Conservation (phyloP, 495 filamentous ascomycete species). For the Trichocladium uniseriatum region DNA sequence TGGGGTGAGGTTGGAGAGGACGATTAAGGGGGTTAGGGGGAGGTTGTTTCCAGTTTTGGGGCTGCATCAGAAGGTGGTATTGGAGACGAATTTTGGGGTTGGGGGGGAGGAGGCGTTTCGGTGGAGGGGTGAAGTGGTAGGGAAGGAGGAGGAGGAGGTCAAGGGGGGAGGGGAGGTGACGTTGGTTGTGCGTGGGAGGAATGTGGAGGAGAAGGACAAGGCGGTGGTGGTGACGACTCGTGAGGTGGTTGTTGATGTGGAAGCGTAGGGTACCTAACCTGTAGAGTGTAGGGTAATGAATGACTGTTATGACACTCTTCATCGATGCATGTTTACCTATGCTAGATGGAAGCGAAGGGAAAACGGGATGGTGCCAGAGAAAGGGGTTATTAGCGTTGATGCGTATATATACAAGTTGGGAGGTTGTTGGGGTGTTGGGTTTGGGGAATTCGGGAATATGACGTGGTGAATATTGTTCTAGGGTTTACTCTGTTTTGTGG, state of each 20-base stretch:
- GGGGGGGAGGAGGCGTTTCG: conserved; percentile 2
- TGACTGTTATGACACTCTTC: too few relatives aligned
- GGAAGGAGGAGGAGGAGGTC: not conserved
- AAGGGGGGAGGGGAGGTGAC: not conserved
- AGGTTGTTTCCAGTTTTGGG: conserved; percentile 21
- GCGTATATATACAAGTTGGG: too few relatives aligned
- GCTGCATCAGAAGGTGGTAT: conserved; percentile 5
- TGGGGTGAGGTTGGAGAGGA: conserved; percentile 4
- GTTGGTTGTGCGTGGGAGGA: not conserved
- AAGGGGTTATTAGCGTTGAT: too few relatives aligned
- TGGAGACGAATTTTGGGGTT: conserved; percentile 17
- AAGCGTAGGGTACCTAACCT: too few relatives aligned
- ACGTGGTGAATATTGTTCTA: too few relatives aligned
- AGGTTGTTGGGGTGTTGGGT: too few relatives aligned
- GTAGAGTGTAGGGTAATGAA: too few relatives aligned
- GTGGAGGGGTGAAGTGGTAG: conserved; percentile 3
- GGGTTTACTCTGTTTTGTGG: too few relatives aligned
- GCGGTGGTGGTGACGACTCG: not conserved
- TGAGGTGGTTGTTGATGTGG: not conserved
- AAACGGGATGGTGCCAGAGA: too few relatives aligned
- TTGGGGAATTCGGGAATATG: too few relatives aligned
- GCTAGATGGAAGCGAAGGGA: too few relatives aligned
- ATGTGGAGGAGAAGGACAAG: not conserved
- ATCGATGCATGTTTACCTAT: too few relatives aligned
- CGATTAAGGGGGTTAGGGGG: conserved; percentile 8